Conservation (phyloP, 371 early-diverging fungal species). For the Rhizopus delemar region DNA sequence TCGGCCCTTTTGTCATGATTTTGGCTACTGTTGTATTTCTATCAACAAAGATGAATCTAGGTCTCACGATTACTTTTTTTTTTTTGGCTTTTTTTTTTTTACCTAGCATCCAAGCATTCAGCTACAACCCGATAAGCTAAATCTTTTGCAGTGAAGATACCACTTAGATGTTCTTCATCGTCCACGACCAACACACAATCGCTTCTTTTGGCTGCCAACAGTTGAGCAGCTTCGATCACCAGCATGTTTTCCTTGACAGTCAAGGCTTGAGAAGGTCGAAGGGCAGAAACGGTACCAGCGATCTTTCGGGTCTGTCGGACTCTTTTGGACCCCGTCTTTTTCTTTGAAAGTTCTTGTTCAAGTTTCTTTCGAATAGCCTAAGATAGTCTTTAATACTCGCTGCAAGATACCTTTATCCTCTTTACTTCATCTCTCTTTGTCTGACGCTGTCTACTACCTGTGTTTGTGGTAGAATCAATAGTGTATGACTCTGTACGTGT, state of each 20-base stretch:
- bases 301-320: conserved; percentile 52
- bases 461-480: too few species aligned
- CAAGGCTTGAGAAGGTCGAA: conserved; percentile 87
- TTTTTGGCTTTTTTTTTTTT: background rate
- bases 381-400: too few species aligned
- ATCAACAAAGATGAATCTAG: background rate
- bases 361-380: conserved; percentile 75
- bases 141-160: conserved; percentile 83
- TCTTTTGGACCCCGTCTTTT: conserved; percentile 40
- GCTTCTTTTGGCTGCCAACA: conserved; percentile 96
- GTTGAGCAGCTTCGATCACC: conserved; percentile 91
- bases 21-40: conserved; percentile 64
- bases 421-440: too few species aligned
- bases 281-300: conserved; percentile 88
- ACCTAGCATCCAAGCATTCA: conserved; percentile 40
- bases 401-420: too few species aligned
- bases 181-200: conserved; percentile 92
- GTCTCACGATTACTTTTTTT: background rate
- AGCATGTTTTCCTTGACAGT: conserved; percentile 87
- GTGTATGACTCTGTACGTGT: too few species aligned
- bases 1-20: conserved; percentile 91
- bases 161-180: conserved; percentile 86
- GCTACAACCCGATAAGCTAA: conserved; percentile 46
- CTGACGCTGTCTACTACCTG: too few species aligned
- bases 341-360: conserved; percentile 71